Base-by-base conservation (phyloP, 768 basidiomycete genomes). In the Leucocoprinus sp. region DNA sequence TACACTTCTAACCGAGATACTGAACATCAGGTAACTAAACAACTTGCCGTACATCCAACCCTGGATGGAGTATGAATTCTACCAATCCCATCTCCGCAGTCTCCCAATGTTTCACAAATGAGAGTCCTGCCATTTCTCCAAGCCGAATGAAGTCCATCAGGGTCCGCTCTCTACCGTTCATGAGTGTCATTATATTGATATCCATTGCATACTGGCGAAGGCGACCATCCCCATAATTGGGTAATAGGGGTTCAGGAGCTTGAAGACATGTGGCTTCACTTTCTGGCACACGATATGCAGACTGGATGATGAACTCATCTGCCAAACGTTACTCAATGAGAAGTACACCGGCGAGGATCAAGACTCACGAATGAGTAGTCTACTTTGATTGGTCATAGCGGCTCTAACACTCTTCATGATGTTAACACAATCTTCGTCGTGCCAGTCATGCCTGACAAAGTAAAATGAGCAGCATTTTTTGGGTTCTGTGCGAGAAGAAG, bases 201-300 rank as follows among this genome's bases (percentile, higher is more conserved):
- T 76, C 75, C 38, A 66, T 65, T 24, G 68, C 56, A 49, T 75
- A 74, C 22, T 59, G 58, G 4, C 65, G 56, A 27, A 67, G 55
- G 33, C 58, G 60, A 1, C 69, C 73, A 5, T 64, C 60, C 14
- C 71, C 72, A 42, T 66, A 74, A 53, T 74, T 75, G 4, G 74
- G 64, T 2, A 75, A 60, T 39, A 77, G 56, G 0, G 71, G 74
- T 42, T 66, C 64, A 0, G 72, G 73, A 0, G 69, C 72, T 50
- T 59, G 51, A 35, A 26, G 28, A 41, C 29, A 50, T 11, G 9
- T 33, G 8, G 46, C 40, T 36, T 42, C 34, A 6, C 3, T 15
- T 7, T 41, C 38, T 21, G 39, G 42, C 19, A 51, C 45, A 12
- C 56, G 48, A 15, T 55, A 52, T 2, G 57, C 57, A 35, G 60